Evolutionary conservation across 208 protist species (phyloP).

Genomic region (Acanthamoeba sp.): DNA sequence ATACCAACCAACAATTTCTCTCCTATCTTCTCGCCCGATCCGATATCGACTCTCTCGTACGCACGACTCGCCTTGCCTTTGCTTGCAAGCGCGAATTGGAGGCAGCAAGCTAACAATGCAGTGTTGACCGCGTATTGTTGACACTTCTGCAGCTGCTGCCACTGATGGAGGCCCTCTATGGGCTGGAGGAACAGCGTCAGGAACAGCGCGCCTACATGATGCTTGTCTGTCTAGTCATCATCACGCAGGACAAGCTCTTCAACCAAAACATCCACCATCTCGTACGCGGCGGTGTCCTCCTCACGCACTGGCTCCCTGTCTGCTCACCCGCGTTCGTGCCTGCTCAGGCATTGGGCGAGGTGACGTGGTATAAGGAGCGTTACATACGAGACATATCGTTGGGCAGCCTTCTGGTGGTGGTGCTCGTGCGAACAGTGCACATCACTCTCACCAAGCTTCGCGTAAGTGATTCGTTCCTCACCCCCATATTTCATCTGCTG

Average conservation of each 20-base stretch:
- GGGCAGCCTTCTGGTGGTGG: constrained; percentile 59
- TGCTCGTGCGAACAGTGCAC: constrained; percentile 37
- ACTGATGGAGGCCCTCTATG: neutral
- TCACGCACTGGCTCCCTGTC: neutral
- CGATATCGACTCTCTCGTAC: constrained; percentile 52
- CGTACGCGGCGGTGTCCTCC: neutral
- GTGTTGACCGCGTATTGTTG: neutral
- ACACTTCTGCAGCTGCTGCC: constrained; percentile 35
- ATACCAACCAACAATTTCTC: constrained; percentile 52
- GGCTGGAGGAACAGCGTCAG: constrained; percentile 9
- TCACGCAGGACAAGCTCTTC: constrained; percentile 62
- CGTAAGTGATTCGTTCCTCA: neutral
- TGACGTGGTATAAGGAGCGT: constrained; percentile 45
- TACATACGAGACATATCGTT: constrained; percentile 33
- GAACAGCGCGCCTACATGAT: constrained; percentile 59
- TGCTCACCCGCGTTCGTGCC: neutral
- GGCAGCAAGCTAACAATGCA: too few species aligned
- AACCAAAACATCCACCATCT: constrained; percentile 59
- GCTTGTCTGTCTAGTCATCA: constrained; percentile 49
- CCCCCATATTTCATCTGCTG: too few species aligned
- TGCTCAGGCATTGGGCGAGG: neutral
- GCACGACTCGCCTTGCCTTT: too few species aligned
- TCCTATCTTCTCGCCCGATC: constrained; percentile 55
- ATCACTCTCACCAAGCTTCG: neutral
- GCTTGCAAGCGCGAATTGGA: too few species aligned